Percentiles rank a stretch among this genome's conserved stretches.
Conservation (phyloP, 352 stramenopile species). For the Pythium vanterpoolii region DNA sequence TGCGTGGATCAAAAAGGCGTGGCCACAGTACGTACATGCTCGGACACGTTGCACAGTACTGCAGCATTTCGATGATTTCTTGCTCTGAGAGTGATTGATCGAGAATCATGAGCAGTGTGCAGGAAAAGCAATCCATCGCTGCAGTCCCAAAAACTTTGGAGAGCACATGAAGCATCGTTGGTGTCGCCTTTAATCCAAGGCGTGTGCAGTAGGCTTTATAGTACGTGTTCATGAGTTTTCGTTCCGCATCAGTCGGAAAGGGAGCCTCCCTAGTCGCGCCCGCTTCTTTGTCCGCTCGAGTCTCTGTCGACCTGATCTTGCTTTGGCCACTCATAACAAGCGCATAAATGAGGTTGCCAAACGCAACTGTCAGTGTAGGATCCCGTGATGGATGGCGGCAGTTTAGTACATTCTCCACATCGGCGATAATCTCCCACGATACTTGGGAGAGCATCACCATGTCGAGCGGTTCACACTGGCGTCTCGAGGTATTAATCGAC, state of each 20-base stretch:
- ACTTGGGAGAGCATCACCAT: conserved; percentile 49
- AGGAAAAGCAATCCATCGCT: conserved; percentile 48
- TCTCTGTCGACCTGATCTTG: conserved; percentile 21
- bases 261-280: no score
- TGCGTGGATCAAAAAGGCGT: background rate
- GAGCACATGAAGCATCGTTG: conserved; percentile 49
- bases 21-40: conserved; percentile 40
- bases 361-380: conserved; percentile 19
- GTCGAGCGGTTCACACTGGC: conserved; percentile 28
- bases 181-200: conserved; percentile 35
- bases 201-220: conserved; percentile 57
- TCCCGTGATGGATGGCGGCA: background rate
- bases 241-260: conserved; percentile 29
- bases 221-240: conserved; percentile 58
- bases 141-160: conserved; percentile 44
- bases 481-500: conserved; percentile 30
- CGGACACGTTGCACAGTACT: conserved; percentile 24
- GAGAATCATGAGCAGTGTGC: conserved; percentile 59
- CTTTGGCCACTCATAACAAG: conserved; percentile 35
- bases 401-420: conserved; percentile 31
- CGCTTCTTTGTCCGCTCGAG: background rate
- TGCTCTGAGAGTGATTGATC: conserved; percentile 29
- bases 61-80: conserved; percentile 36
- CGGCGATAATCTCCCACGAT: conserved; percentile 54
- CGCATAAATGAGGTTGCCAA: conserved; percentile 36